A percentile compares a stretch with the other conserved stretches of the same genome.
phyloP scores from a whole-genome alignment of 2,329 filamentous ascomycete species.

The Stagonosporopsis chrysanthemi region DNA sequence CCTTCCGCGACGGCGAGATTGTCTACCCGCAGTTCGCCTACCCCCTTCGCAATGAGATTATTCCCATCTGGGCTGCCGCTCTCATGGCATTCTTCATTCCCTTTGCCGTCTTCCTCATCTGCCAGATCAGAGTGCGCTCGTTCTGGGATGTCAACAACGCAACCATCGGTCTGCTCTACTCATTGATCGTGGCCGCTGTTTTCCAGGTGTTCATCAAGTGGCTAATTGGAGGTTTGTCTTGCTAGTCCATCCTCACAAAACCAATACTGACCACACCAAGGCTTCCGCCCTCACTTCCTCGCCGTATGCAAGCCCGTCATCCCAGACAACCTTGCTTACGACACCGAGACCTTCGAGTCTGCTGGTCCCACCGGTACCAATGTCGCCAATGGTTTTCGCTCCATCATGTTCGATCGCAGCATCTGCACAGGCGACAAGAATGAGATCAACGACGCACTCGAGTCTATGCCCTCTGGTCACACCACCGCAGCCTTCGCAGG shows the following conservation, averaged over 20 bases:
- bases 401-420: slow-evolving; percentile 72
- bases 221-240: slow-evolving; percentile 71
- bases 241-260: neutral
- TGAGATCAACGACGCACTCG: slow-evolving; percentile 72
- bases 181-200: slow-evolving; percentile 73
- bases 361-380: slow-evolving; percentile 59
- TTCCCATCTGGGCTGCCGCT: slow-evolving; percentile 73
- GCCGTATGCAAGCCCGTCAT: slow-evolving; percentile 71
- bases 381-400: slow-evolving; percentile 61
- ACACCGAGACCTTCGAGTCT: slow-evolving; percentile 32
- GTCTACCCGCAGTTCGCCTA: slow-evolving; percentile 75
- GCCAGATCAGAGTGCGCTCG: slow-evolving; percentile 69
- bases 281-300: slow-evolving; percentile 69
- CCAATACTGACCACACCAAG: slow-evolving; percentile 6
- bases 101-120: slow-evolving; percentile 68
- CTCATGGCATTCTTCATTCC: slow-evolving; percentile 71
- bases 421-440: slow-evolving; percentile 72
- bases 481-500: slow-evolving; percentile 76
- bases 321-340: slow-evolving; percentile 46
- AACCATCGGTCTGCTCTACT: slow-evolving; percentile 72
- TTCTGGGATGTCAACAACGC: slow-evolving; percentile 71
- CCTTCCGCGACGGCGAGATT: slow-evolving; percentile 70
- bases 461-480: slow-evolving; percentile 77
- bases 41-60: slow-evolving; percentile 71
- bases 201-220: slow-evolving; percentile 81